These are phyloP conservation scores for Pichia heedii DNA, from an alignment of 805 yeast genomes.

Conservation along the genomic window DNA sequence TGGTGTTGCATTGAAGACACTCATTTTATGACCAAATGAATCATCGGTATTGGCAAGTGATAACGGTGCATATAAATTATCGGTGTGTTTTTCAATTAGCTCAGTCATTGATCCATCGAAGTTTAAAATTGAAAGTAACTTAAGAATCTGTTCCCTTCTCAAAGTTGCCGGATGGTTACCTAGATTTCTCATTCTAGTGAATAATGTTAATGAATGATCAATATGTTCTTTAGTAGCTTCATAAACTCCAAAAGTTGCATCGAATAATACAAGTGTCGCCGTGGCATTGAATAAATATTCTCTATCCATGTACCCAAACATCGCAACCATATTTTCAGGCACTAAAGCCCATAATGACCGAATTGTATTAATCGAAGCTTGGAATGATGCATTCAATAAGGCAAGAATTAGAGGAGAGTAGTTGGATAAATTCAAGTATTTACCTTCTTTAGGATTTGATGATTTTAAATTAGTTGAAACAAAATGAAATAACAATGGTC, in stretches of 20 bases:
- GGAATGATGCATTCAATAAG: conserved; percentile 65
- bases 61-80: conserved; percentile 27
- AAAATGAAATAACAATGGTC: conserved; percentile 70
- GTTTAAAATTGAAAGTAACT: conserved; percentile 55
- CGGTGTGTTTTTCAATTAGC: conserved; percentile 50
- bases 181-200: conserved; percentile 64
- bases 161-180: conserved; percentile 78
- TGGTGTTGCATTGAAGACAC: not conserved
- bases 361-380: conserved; percentile 70
- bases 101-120: conserved; percentile 57
- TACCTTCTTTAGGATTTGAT: conserved; percentile 28
- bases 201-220: conserved; percentile 61
- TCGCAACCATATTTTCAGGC: conserved; percentile 75
- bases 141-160: conserved; percentile 61
- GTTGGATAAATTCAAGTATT: conserved; percentile 49
- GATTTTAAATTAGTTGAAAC: conserved; percentile 54
- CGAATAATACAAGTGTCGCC: conserved; percentile 62
- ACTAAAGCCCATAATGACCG: conserved; percentile 65
- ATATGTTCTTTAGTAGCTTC: conserved; percentile 63
- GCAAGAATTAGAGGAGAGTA: conserved; percentile 64
- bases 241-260: conserved; percentile 75
- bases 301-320: conserved; percentile 82
- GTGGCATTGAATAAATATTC: conserved; percentile 73
- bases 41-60: conserved; percentile 15
- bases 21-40: conserved; percentile 8